Percentiles rank a stretch among this genome's conserved stretches.
Conservation (phyloP, 75 land plant species). For the Cryptomeria japonica region DNA sequence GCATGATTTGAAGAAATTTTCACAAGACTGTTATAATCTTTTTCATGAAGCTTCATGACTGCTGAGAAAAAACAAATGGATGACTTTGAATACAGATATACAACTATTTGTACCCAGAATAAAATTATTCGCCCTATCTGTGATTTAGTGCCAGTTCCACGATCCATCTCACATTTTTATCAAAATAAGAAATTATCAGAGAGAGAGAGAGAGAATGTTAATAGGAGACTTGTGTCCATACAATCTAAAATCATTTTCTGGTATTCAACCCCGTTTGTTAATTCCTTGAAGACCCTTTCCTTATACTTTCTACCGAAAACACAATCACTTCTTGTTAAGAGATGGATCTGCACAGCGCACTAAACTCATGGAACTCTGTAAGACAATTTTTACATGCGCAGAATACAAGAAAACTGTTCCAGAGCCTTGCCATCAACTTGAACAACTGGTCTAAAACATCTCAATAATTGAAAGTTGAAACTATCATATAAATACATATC, state of each 20-base stretch:
- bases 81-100: background rate
- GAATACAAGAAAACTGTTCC: background rate
- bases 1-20: background rate
- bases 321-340: background rate
- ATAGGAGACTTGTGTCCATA: background rate
- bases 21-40: background rate
- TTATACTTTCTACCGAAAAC: background rate
- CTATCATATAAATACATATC: background rate
- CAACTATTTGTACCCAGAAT: background rate
- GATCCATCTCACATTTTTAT: background rate
- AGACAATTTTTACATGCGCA: background rate
- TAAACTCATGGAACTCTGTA: background rate
- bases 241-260: background rate
- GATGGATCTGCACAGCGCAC: background rate
- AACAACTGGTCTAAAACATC: background rate
- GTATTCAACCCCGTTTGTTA: background rate
- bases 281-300: background rate
- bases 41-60: background rate
- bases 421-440: background rate
- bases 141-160: background rate
- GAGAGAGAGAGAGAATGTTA: background rate
- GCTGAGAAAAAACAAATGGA: background rate
- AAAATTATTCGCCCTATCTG: background rate
- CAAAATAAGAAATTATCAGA: background rate
- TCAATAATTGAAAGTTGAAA: conserved; percentile 10